Base-by-base conservation (phyloP, 805 yeast genomes). In the Candida pseudofarinosa region DNA sequence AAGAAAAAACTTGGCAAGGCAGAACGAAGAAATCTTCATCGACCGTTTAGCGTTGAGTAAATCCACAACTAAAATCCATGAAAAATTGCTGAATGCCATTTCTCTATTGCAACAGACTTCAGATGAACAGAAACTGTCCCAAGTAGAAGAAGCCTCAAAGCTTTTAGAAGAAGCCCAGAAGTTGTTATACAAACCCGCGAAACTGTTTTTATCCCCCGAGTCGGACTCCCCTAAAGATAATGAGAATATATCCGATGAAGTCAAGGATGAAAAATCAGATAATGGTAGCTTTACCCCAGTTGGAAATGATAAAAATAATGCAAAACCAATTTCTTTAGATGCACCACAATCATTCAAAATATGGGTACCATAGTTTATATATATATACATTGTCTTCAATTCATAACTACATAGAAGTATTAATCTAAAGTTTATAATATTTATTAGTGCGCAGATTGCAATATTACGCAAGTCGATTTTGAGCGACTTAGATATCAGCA, bases 1-100 rank as follows among this genome's bases (percentile, higher is more conserved):
- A 54, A 77, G 80, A 50, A 81, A 79, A 49, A 65, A 73, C 28
- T 55, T 85, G 37, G 74, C 76, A 23, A 76, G 73, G 46, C 83
- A 80, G 54, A 86, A 83, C 53, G 85, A 81, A 51, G 87, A 82
- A 48, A 56, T 82, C 4, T 77, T 83, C 49, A 59, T 83, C 38
- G 88, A 85, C 51, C 67, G 88, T 44, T 57, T 86, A 30, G 73
- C 85, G n/a, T 71, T 85, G 49, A 73, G 83, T 35, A 81, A 80
- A 54, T 71, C 80, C 14, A 76, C 88, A 1, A 64, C 73, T 15
- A 53, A 67, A 2, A 68, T 83, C 3, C 63, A 79, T 36, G 58
- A 69, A 33, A 83, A 77, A 52, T 57, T 81, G 37, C 58, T 60
- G 37, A 68, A 66, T 31, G 65, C 65, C 3, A 52, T 68, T 33